Percentiles rank a stretch among this genome's conserved stretches.
These are phyloP conservation scores for Gloeopeniophorella convolvens DNA, from an alignment of 768 basidiomycete species.

Conservation along the genomic window DNA sequence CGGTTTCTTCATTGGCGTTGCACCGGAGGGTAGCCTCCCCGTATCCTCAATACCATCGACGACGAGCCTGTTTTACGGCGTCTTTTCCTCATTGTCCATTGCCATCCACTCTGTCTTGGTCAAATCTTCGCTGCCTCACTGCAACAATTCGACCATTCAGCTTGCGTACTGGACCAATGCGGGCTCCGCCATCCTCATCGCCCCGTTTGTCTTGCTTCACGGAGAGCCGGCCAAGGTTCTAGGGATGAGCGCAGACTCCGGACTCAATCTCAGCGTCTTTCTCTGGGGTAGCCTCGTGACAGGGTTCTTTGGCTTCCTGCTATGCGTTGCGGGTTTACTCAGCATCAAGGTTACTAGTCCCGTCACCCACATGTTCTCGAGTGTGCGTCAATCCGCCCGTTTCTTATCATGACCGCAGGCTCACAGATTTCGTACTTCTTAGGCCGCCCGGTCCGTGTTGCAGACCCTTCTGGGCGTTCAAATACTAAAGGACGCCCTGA, in stretches of 20 bases:
- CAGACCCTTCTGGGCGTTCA: conserved; percentile 77
- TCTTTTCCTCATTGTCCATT: conserved; percentile 68
- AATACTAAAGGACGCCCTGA: conserved; percentile 70
- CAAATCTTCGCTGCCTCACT: conserved; percentile 61
- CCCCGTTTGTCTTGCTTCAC: conserved; percentile 53
- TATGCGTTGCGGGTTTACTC: conserved; percentile 71
- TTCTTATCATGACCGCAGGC: neutral
- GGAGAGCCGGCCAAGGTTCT: conserved; percentile 45
- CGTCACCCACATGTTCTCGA: conserved; percentile 81
- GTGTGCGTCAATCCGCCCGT: conserved; percentile 42
- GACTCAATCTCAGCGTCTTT: conserved; percentile 50
- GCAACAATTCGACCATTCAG: conserved; percentile 65
- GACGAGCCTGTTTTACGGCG: conserved; percentile 60
- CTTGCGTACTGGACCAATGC: conserved; percentile 77
- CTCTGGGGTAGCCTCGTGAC: conserved; percentile 62
- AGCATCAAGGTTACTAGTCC: conserved; percentile 81
- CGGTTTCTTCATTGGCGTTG: conserved; percentile 74
- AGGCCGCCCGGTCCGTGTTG: conserved; percentile 78
- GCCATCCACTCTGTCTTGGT: conserved; percentile 71
- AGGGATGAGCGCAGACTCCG: conserved; percentile 31
- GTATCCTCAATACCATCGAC: conserved; percentile 39
- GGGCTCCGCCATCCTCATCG: conserved; percentile 57
- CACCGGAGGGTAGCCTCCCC: conserved; percentile 45
- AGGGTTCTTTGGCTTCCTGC: conserved; percentile 74
- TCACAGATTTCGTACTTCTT: neutral